Evolutionary conservation across 2,329 filamentous ascomycete genomes (phyloP).

Genomic region (Xylariaceae sp.): DNA sequence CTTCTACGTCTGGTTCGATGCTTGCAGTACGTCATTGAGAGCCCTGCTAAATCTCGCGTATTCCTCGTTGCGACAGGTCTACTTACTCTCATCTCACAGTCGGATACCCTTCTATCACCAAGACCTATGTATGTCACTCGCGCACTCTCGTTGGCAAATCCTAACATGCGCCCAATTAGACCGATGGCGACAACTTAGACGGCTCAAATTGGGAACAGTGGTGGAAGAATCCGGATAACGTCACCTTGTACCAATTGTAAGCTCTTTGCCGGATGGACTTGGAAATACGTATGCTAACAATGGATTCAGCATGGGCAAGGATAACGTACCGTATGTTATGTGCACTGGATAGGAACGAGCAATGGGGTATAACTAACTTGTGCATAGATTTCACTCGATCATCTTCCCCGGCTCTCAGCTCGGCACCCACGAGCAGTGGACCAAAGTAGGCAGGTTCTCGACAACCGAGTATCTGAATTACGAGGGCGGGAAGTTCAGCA

Average conservation of each 20-base stretch:
- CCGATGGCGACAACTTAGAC: slow-evolving; percentile 45
- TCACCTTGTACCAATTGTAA: slow-evolving; percentile 80
- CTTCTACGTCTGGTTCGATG: slow-evolving; percentile 87
- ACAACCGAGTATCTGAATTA: slow-evolving; percentile 90
- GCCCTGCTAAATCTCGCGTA: too few relatives aligned
- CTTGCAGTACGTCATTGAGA: slow-evolving; percentile 58
- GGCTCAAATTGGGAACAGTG: slow-evolving; percentile 80
- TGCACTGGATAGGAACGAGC: neutral
- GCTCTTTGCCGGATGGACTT: too few relatives aligned
- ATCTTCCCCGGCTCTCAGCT: slow-evolving; percentile 88
- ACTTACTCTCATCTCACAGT: slow-evolving; percentile 35
- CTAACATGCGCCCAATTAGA: slow-evolving; percentile 34
- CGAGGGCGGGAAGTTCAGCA: slow-evolving; percentile 88
- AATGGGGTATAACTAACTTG: neutral
- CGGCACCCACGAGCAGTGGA: slow-evolving; percentile 83
- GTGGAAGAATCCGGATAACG: slow-evolving; percentile 89
- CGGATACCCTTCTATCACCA: slow-evolving; percentile 88
- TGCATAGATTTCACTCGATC: slow-evolving; percentile 69
- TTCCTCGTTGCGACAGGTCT: neutral
- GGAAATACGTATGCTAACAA: neutral
- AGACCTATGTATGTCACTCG: slow-evolving; percentile 56
- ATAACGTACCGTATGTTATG: slow-evolving; percentile 56
- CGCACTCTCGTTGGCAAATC: neutral
- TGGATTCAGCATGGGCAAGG: slow-evolving; percentile 71
- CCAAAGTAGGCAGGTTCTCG: slow-evolving; percentile 81